These are phyloP conservation scores for Saccharomycopsis guyanensis DNA, from an alignment of 805 yeast species.

Conservation along the genomic window DNA sequence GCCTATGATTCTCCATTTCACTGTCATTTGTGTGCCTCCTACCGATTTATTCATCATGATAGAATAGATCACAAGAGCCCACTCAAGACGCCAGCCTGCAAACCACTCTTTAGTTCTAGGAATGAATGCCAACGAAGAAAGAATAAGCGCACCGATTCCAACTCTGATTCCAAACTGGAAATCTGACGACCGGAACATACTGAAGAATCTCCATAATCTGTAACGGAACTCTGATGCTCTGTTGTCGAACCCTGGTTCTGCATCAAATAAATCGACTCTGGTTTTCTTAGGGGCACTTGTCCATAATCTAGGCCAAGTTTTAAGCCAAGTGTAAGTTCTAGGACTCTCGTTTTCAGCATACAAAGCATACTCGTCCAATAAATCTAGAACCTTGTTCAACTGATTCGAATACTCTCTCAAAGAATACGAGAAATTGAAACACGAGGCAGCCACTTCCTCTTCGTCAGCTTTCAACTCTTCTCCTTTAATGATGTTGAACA, in stretches of 20 bases:
- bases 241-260: slow-evolving; percentile 20
- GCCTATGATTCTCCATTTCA: slow-evolving; percentile 66
- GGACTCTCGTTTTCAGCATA: slow-evolving; percentile 11
- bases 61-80: slow-evolving; percentile 77
- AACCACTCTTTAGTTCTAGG: slow-evolving; percentile 48
- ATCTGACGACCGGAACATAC: slow-evolving; percentile 52
- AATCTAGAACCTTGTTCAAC: slow-evolving; percentile 38
- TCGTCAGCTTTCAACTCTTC: slow-evolving; percentile 45
- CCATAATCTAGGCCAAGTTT: slow-evolving; percentile 36
- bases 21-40: slow-evolving; percentile 79
- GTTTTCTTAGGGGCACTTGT: slow-evolving; percentile 10
- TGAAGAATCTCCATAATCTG: slow-evolving; percentile 42
- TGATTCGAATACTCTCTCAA: slow-evolving; percentile 58
- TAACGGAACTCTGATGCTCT: slow-evolving; percentile 24
- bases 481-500: slow-evolving; percentile 8
- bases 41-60: slow-evolving; percentile 79
- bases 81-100: slow-evolving; percentile 67
- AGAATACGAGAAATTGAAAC: slow-evolving; percentile 70
- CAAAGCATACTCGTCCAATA: slow-evolving; percentile 34
- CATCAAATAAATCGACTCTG: slow-evolving; percentile 22
- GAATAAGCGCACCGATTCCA: slow-evolving; percentile 63
- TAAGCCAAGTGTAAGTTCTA: slow-evolving; percentile 45
- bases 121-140: slow-evolving; percentile 61
- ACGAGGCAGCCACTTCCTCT: slow-evolving; percentile 77
- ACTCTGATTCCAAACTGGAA: slow-evolving; percentile 75